Percentiles rank a stretch among this genome's conserved stretches.
phyloP scores from a whole-genome alignment of 2,329 filamentous ascomycete genomes.

The Fusarium pseudocircinatum region DNA sequence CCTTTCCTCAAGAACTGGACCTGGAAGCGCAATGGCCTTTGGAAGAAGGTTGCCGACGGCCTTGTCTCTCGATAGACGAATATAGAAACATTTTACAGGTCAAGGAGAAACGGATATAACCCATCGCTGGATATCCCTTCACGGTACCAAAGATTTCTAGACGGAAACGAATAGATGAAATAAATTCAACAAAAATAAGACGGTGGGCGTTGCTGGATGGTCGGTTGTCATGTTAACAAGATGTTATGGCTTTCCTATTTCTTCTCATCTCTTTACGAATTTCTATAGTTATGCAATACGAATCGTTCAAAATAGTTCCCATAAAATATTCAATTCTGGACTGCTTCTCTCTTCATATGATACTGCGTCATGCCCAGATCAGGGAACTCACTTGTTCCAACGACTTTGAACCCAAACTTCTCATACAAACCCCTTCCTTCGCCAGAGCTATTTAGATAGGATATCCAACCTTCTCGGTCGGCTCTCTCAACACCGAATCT shows the following conservation, averaged over 20 bases:
- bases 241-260: constrained; percentile 24
- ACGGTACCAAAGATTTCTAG: constrained; percentile 6
- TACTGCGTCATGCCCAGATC: constrained; percentile 36
- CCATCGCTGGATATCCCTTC: constrained; percentile 3
- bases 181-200: constrained; percentile 18
- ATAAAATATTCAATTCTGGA: neutral
- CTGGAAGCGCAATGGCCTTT: constrained; percentile 64
- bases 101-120: neutral
- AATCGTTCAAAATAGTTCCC: constrained; percentile 11
- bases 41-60: constrained; percentile 46
- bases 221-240: constrained; percentile 25
- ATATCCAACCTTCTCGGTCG: constrained; percentile 43
- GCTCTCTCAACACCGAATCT: constrained; percentile 45
- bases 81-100: constrained; percentile 1
- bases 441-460: constrained; percentile 44
- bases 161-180: constrained; percentile 29
- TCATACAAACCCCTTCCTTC: constrained; percentile 44
- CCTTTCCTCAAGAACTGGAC: constrained; percentile 71
- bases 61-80: constrained; percentile 38
- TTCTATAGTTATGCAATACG: constrained; percentile 25
- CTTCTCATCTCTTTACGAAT: constrained; percentile 24
- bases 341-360: constrained; percentile 46
- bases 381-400: constrained; percentile 33
- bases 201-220: constrained; percentile 34
- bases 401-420: constrained; percentile 42